Conservation (phyloP, 164 flowering plant genomes). For the Cinnamomum micranthum region DNA sequence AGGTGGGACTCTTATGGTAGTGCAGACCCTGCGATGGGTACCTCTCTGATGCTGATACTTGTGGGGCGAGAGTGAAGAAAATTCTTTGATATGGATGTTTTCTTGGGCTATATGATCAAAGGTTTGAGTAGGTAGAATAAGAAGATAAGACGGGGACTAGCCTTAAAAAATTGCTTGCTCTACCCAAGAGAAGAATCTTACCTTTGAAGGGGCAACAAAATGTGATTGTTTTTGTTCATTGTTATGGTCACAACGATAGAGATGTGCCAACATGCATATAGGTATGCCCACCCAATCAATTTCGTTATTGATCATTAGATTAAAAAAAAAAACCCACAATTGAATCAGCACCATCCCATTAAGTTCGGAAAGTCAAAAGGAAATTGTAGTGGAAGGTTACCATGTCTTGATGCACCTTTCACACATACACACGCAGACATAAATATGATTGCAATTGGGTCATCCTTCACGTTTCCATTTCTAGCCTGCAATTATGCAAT, state of each 20-base stretch:
- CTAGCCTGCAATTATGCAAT: no score
- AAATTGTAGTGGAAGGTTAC: neutral
- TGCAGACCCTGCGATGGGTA: constrained; percentile 3
- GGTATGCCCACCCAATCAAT: neutral
- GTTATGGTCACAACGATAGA: neutral
- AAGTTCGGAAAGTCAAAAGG: neutral
- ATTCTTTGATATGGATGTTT: constrained; percentile 8
- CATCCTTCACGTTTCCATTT: neutral
- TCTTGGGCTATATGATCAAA: constrained; percentile 4
- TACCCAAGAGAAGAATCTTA: constrained; percentile 6
- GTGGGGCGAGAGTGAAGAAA: neutral
- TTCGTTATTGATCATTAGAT: neutral
- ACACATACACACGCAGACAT: neutral
- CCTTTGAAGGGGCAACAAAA: constrained; percentile 2
- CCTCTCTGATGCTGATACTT: constrained; percentile 7
- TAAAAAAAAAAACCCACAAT: no score
- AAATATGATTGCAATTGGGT: neutral
- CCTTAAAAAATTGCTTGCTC: neutral
- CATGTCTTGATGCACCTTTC: neutral
- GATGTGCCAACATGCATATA: constrained; percentile 13
- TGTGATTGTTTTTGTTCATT: no score
- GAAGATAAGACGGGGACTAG: constrained; percentile 1
- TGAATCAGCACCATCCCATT: neutral
- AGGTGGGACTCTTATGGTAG: neutral
- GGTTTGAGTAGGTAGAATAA: neutral